Conservation (phyloP, 208 protist species). For the Wallacemonas sp. region DNA sequence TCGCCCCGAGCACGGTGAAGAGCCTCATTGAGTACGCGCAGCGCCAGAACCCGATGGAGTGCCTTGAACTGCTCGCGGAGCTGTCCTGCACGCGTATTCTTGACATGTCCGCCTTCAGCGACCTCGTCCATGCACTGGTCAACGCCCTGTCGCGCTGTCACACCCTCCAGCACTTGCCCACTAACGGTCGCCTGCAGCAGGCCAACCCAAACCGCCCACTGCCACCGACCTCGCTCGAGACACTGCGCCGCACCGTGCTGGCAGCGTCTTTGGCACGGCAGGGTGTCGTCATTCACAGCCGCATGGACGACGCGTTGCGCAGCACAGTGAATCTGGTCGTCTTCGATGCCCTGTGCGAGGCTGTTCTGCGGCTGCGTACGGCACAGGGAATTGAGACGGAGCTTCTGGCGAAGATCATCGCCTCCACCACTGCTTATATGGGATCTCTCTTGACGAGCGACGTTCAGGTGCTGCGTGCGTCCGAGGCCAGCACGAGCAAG, state of each 20-base stretch:
- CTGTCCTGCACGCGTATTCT: conserved; percentile 71
- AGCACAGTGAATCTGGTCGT: conserved; percentile 83
- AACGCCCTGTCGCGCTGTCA: conserved; percentile 63
- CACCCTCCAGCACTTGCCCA: conserved; percentile 75
- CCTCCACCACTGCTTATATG: conserved; percentile 73
- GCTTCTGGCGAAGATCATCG: conserved; percentile 65
- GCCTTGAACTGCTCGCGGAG: conserved; percentile 75
- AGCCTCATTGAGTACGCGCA: conserved; percentile 56
- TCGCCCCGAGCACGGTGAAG: conserved; percentile 53
- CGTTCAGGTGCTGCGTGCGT: conserved; percentile 70
- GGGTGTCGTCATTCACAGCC: conserved; percentile 75
- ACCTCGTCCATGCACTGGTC: conserved; percentile 62
- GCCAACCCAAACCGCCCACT: conserved; percentile 21
- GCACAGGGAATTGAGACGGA: conserved; percentile 48
- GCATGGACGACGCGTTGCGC: conserved; percentile 74
- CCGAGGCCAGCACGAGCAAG: conserved; percentile 59
- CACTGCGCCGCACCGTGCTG: conserved; percentile 56
- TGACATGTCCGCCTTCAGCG: conserved; percentile 55
- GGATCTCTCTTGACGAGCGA: conserved; percentile 53
- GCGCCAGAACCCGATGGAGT: conserved; percentile 51
- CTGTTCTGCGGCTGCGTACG: conserved; percentile 60
- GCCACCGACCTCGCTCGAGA: conserved; percentile 20
- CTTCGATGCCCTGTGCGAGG: conserved; percentile 84
- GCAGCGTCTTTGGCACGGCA: conserved; percentile 61
- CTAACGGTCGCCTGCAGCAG: conserved; percentile 67